Percentiles rank a stretch among this genome's conserved stretches.
Conservation (phyloP, 2,329 filamentous ascomycete species). For the Curvularia spicifera region DNA sequence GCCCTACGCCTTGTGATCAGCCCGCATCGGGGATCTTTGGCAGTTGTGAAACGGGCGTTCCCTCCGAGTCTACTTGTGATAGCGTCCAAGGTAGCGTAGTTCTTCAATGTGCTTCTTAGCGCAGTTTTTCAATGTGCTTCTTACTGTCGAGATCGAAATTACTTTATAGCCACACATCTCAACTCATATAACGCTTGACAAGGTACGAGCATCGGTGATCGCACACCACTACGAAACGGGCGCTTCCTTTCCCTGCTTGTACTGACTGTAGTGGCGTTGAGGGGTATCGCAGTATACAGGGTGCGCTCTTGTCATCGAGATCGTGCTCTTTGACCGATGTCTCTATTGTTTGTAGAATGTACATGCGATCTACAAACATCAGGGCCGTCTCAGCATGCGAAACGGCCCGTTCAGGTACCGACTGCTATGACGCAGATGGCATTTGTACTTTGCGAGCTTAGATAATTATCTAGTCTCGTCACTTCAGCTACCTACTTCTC, state of each 20-base stretch:
- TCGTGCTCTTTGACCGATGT: background rate
- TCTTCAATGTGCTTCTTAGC: slow-evolving; percentile 1
- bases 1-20: background rate
- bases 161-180: background rate
- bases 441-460: background rate
- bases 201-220: background rate
- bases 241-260: background rate
- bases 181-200: background rate
- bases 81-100: background rate
- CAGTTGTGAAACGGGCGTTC: slow-evolving; percentile 3
- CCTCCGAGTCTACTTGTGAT: background rate
- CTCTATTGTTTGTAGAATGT: background rate
- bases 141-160: slow-evolving; percentile 1
- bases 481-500: background rate
- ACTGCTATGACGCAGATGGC: background rate
- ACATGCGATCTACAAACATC: background rate
- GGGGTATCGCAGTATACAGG: background rate
- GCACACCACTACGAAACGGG: slow-evolving; percentile 2
- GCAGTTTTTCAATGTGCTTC: background rate
- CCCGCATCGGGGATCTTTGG: slow-evolving; percentile 4
- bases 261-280: background rate
- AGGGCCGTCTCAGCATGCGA: background rate
- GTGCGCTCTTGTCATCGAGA: background rate
- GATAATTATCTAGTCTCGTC: background rate
- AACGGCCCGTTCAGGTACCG: background rate